These are phyloP conservation scores for Xylaria sp. DNA, from an alignment of 2,329 filamentous ascomycete species.

Conservation along the genomic window DNA sequence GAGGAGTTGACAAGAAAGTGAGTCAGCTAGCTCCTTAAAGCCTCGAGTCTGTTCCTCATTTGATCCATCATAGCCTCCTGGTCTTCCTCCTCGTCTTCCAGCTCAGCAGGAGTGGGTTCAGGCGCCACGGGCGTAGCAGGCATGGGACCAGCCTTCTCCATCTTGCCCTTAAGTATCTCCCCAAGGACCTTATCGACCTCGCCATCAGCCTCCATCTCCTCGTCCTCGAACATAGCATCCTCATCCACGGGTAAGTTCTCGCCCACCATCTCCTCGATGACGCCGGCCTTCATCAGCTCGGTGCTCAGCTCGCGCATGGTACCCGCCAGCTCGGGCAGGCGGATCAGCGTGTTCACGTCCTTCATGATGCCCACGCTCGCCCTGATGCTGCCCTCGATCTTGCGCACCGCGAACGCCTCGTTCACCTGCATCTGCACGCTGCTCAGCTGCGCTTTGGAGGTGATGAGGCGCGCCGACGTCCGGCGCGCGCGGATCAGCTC, in stretches of 20 bases:
- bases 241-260: conserved; percentile 84
- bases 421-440: conserved; percentile 98
- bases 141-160: conserved; percentile 71
- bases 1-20: background rate
- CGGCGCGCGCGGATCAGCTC: conserved; percentile 87
- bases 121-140: conserved; percentile 65
- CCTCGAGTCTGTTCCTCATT: conserved; percentile 92
- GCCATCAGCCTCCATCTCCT: conserved; percentile 77
- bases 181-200: conserved; percentile 95
- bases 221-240: conserved; percentile 75
- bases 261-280: conserved; percentile 97
- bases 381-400: conserved; percentile 92
- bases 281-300: conserved; percentile 92
- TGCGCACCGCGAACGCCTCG: conserved; percentile 93
- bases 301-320: conserved; percentile 90
- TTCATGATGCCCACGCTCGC: conserved; percentile 94
- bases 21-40: conserved; percentile 80
- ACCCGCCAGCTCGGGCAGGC: conserved; percentile 84
- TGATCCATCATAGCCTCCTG: conserved; percentile 91
- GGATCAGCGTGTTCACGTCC: conserved; percentile 88
- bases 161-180: conserved; percentile 86
- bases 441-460: conserved; percentile 89
- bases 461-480: conserved; percentile 78
- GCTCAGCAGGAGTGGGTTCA: conserved; percentile 60
- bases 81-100: conserved; percentile 81